Evolutionary conservation across 2,329 filamentous ascomycete genomes (phyloP).

Genomic region (Fusarium sp.): DNA sequence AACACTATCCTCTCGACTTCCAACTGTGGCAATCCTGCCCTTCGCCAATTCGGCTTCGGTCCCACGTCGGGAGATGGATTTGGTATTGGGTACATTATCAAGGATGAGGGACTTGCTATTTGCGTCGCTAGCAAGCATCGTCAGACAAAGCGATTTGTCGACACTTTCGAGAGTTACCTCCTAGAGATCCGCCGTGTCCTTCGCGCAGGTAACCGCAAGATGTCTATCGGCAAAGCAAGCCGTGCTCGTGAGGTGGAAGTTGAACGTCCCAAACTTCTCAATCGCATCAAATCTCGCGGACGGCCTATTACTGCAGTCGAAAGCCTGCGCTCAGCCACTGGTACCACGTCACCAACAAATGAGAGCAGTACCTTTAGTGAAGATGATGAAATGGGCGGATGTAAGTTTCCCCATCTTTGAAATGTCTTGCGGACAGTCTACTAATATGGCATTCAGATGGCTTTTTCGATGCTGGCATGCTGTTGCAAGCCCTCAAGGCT

Average conservation of each 20-base stretch:
- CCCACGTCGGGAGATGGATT: slow-evolving; percentile 95
- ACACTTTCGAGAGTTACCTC: slow-evolving; percentile 89
- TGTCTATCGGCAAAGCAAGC: slow-evolving; percentile 56
- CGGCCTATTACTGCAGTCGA: slow-evolving; percentile 74
- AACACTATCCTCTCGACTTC: slow-evolving; percentile 94
- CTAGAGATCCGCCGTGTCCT: slow-evolving; percentile 89
- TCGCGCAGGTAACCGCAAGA: slow-evolving; percentile 70
- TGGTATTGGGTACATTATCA: slow-evolving; percentile 99
- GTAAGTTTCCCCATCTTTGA: slow-evolving; percentile 67
- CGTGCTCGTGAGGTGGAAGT: slow-evolving; percentile 66
- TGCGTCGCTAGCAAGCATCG: slow-evolving; percentile 94
- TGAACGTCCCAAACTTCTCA: slow-evolving; percentile 52
- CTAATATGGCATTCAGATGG: slow-evolving; percentile 73
- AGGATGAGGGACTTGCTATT: slow-evolving; percentile 80
- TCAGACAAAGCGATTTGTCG: slow-evolving; percentile 90
- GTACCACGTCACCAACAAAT: slow-evolving; percentile 70
- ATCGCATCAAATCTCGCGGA: slow-evolving; percentile 76
- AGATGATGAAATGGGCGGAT: slow-evolving; percentile 90
- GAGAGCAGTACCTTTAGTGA: slow-evolving; percentile 81
- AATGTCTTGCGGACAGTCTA: slow-evolving; percentile 6
- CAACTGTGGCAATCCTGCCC: slow-evolving; percentile 97
- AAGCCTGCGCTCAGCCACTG: slow-evolving; percentile 55
- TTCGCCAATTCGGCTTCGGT: slow-evolving; percentile 96
- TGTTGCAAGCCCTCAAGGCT: slow-evolving; percentile 86
- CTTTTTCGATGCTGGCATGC: slow-evolving; percentile 97